Evolutionary conservation across 768 basidiomycete species (phyloP), one percentile per base, ranked within the genome.

Genomic region (Auricularia auricula-judae): DNA sequence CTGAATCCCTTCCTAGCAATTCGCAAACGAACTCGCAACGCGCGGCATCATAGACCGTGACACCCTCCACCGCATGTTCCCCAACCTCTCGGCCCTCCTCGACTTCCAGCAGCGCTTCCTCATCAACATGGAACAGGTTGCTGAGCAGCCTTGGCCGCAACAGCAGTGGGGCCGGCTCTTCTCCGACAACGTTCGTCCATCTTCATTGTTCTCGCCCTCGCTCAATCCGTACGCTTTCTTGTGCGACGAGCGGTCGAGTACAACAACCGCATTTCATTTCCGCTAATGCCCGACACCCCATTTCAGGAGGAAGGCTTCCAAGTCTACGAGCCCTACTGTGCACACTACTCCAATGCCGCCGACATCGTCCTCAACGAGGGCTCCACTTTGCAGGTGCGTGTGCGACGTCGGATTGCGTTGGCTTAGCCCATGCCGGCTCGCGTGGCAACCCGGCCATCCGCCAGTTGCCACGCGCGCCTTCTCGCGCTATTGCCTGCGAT

Each of bases 251-350:
- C 7, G 39, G 39, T 8, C 65, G 33, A 35, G 34, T 42, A 34
- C 54, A 62, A 33, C 36, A n/a, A 47, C 36, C 18, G 12, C 23
- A 36, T 29, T 62, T 36, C 62, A 63, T 62, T 63, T 56, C 43
- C 36, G 42, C 34, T 42, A n/a, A 66, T 53, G 12, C 23, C 56
- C 60, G 62, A 16, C 43, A 64, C 66, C 65, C 8, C 33, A 61
- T 51, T 51, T 83, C 80, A 98, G 91, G 96, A 99, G 82, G 85
- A 93, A 64, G 93, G 95, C 70, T 98, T 99, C 71, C 84, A 86
- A 36, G 92, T 93, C 42, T 99, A 99, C 75, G 94, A 97, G 72
- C 93, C 96, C 8, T 99, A 97, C 75, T 98, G 94, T 76, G 92
- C 91, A 63, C 96, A 97, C 75, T 94, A 94, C 76, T 89, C 88